Percentiles rank a stretch among this genome's conserved stretches.
Evolutionary conservation across 225 moss, liverwort and hornwort genomes (phyloP).

Genomic region (Takakia lepidozioides): DNA sequence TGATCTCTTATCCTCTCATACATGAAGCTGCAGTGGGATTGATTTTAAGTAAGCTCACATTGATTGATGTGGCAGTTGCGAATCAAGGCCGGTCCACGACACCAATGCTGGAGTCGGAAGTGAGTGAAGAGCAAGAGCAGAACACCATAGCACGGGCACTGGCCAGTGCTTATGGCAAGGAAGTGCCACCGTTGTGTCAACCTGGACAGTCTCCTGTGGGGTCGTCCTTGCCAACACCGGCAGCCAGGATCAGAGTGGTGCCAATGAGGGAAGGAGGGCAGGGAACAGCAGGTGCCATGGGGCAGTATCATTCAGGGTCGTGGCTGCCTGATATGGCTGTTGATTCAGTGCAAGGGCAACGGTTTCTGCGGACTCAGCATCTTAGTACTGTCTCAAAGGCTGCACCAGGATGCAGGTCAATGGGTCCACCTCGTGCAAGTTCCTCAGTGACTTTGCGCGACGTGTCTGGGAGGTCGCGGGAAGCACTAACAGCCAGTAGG

Average conservation of each 20-base stretch:
- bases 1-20: too few relatives aligned
- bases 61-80: conserved; percentile 55
- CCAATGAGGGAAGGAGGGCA: conserved; percentile 69
- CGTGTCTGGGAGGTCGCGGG: conserved; percentile 8
- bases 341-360: conserved; percentile 27
- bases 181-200: conserved; percentile 20
- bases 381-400: conserved; percentile 15
- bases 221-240: conserved; percentile 21
- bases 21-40: too few relatives aligned
- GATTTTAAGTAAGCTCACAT: too few relatives aligned
- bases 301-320: conserved; percentile 50
- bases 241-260: conserved; percentile 50
- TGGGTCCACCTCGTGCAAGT: conserved; percentile 17
- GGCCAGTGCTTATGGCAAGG: conserved; percentile 70
- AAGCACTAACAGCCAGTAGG: conserved; percentile 8
- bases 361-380: conserved; percentile 22
- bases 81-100: conserved; percentile 61
- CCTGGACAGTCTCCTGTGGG: conserved; percentile 21
- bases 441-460: conserved; percentile 34
- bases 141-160: conserved; percentile 89
- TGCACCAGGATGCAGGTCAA: conserved; percentile 15
- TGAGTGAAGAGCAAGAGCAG: conserved; percentile 98
- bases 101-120: conserved; percentile 53
- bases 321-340: conserved; percentile 51
- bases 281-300: conserved; percentile 28